Base-by-base conservation (phyloP, 2,329 filamentous ascomycete species). In the Dothidotthia symphoricarpi region DNA sequence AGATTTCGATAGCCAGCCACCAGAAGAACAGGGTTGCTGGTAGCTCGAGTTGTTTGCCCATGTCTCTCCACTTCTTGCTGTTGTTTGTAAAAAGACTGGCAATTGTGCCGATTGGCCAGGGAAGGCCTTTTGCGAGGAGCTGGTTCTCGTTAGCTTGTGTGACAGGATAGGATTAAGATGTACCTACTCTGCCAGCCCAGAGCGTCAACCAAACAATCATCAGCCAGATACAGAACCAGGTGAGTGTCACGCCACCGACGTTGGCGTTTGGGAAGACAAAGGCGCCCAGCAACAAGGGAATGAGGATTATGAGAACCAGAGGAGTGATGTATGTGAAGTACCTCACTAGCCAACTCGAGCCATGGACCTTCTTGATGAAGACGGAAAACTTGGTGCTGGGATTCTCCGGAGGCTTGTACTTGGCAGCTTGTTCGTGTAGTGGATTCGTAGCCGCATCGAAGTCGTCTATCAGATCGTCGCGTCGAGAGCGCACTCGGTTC, bases 171-270 rank as follows among this genome's bases (percentile, higher is more conserved):
- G 15, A 10, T 13, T 14, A 27, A 17, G 25, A 22, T 15, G 24
- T 11, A 64, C 67, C 57, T 61, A 75, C 70, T 57, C 80, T 68
- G 36, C 80, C 85, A 14, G 85, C 83, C 91, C 91, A 97, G 0
- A 96, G 74, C 0, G 88, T 88, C 47, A 91, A 75, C 91, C 91
- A 97, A 16, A 96, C 77, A 28, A 95, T 88, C 66, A 95, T 87
- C 13, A 96, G 76, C 91, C 91, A 97, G 46, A 96, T 88, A 19
- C 86, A 86, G 60, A 97, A 96, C 91, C 91, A 97, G 43, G 88
- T 72, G 29, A 96, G 71, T 46, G 81, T 61, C 0, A 95, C 88
- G 14, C 85, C 88, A 1, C 88, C 88, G 3, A 85, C 77, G 10
- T 78, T 80, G 2, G 84, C 72, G 32, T 75, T 49, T n/a, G 72